Evolutionary conservation across 306 rosid species (phyloP), one percentile per base, ranked within the genome.

Genomic region (Malus asiatica): DNA sequence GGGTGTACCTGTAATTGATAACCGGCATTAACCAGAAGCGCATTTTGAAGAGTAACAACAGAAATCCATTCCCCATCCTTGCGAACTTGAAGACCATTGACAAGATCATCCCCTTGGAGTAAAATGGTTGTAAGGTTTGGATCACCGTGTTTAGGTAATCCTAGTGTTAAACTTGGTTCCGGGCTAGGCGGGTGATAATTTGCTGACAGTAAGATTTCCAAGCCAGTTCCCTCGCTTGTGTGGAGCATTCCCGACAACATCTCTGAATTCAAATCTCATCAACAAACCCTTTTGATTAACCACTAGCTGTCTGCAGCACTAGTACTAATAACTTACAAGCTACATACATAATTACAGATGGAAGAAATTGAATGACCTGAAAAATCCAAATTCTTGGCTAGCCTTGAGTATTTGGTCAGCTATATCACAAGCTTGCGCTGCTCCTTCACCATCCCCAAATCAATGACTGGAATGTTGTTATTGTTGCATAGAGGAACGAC

Each of bases 1-100:
- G n/a, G 16, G 38, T 27, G 15, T 53, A 74, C 73, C 86, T 83
- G 86, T 53, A 88, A 67, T 71, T 83, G 78, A 18, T 75, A 68
- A 48, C 92, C 96, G 63, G 79, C 67, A 77, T 88, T 88, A 40
- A 88, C 82, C 35, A 88, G 90, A 48, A 90, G 81, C 42, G 85
- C 87, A 4, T 78, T 23, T 29, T 84, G 80, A 82, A 88, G 72
- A 57, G 92, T 90, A 0, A 83, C 44, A 70, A 88, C 77, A 11
- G 4, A 77, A 71, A 90, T 75, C 92, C 96, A 88, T 76, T 84
- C 61, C 3, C 68, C 84, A 76, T 84, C 89, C 46, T 83, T 84
- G 44, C 79, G 84, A 65, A 90, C 83, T 74, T 88, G 89, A 23
- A 83, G 75, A 19, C 86, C 78, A 66, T 57, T 25, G 44, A 75